Conservation (phyloP, 2,329 filamentous ascomycete species). For the Aspergillus neoniger region DNA sequence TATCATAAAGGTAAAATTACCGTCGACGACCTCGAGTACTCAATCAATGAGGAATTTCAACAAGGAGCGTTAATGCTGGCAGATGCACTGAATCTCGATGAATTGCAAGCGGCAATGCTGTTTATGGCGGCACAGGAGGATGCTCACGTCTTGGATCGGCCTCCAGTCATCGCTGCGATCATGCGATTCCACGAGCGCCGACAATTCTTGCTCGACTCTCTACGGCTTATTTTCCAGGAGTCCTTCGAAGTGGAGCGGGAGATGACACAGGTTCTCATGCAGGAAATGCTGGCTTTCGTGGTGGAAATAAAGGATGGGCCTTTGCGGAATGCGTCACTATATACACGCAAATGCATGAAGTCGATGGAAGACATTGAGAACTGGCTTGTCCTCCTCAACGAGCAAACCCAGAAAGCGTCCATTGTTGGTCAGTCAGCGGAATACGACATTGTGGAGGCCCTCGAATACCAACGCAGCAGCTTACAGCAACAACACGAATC, state of each 20-base stretch:
- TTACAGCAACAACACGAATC: conserved; percentile 88
- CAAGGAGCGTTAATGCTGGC: conserved; percentile 78
- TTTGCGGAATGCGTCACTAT: conserved; percentile 58
- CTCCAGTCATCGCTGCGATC: conserved; percentile 75
- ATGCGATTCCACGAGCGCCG: conserved; percentile 87
- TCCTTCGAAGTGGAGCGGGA: conserved; percentile 64
- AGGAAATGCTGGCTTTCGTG: conserved; percentile 59
- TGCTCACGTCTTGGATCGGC: conserved; percentile 67
- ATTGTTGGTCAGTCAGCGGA: conserved; percentile 68
- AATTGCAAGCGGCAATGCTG: conserved; percentile 76
- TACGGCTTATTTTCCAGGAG: conserved; percentile 76
- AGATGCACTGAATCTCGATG: conserved; percentile 87
- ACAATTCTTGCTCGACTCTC: conserved; percentile 77
- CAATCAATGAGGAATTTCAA: conserved; percentile 83
- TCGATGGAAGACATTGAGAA: conserved; percentile 74
- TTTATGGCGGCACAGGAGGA: conserved; percentile 74
- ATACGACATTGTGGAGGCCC: conserved; percentile 70
- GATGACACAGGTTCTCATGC: conserved; percentile 55
- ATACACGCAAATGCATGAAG: conserved; percentile 72
- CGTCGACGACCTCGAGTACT: conserved; percentile 71
- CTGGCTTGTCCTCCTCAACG: conserved; percentile 74
- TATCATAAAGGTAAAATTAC: conserved; percentile 67
- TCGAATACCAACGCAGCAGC: conserved; percentile 78
- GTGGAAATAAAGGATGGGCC: conserved; percentile 56
- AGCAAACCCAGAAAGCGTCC: conserved; percentile 73